Evolutionary conservation across 306 rosid genomes (phyloP).

Genomic region (Nissolia schottii): DNA sequence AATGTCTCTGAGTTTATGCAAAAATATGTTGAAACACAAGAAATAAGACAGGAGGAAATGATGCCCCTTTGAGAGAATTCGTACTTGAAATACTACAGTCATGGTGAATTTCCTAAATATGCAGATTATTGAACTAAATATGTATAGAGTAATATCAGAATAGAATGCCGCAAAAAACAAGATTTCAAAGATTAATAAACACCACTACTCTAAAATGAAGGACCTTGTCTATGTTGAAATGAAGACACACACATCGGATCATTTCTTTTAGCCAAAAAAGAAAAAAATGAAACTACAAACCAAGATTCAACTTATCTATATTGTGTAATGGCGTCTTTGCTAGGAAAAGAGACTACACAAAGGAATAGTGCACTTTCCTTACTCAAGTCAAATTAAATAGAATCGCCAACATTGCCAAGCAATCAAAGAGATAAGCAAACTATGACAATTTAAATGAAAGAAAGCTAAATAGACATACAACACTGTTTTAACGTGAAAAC

Average conservation of each 20-base stretch:
- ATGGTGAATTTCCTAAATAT: neutral
- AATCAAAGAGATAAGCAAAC: no score
- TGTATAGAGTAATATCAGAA: neutral
- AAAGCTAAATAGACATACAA: neutral
- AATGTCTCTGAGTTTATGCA: neutral
- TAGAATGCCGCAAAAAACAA: constrained; percentile 6
- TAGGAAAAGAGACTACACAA: neutral
- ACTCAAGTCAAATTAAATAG: neutral
- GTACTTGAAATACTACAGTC: neutral
- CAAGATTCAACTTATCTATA: neutral
- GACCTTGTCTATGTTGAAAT: neutral
- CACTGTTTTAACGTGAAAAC: neutral
- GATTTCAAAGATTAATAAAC: neutral
- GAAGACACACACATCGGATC: neutral
- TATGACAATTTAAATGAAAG: neutral
- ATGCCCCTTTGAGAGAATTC: neutral
- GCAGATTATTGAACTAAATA: neutral
- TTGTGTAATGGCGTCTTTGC: neutral
- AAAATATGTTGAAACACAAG: neutral
- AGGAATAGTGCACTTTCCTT: neutral
- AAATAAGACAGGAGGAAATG: constrained; percentile 8
- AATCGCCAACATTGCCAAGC: neutral
- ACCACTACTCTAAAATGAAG: neutral
- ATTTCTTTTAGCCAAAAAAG: neutral
- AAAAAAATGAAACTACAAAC: neutral